phyloP scores from a whole-genome alignment of 1,284 basidiomycete genomes.

The Tilletia walkeri region DNA sequence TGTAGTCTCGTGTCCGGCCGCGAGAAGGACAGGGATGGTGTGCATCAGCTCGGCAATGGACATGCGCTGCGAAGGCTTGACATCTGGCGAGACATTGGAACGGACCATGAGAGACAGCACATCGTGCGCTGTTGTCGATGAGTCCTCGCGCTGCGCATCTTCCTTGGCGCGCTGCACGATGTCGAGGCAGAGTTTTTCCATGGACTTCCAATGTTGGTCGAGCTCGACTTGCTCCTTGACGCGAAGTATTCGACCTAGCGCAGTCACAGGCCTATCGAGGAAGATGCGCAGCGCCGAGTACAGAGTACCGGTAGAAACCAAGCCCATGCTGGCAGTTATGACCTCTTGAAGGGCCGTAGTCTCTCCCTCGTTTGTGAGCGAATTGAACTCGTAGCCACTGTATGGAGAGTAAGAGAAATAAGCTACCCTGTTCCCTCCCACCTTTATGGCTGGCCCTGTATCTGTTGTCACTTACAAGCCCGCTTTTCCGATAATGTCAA shows the following conservation, averaged over 20 bases:
- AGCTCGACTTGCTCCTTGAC: slow-evolving; percentile 20
- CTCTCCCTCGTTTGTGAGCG: background rate
- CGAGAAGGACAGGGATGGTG: too few relatives aligned
- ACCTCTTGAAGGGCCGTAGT: background rate
- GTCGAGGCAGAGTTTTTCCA: background rate
- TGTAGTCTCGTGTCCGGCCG: slow-evolving; percentile 76
- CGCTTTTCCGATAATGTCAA: background rate
- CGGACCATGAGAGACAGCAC: slow-evolving; percentile 18
- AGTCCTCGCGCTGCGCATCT: background rate
- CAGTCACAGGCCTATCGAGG: background rate
- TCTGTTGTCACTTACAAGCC: background rate
- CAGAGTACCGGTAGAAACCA: slow-evolving; percentile 9
- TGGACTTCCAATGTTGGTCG: background rate
- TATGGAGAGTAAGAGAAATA: background rate
- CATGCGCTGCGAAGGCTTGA: slow-evolving; percentile 61
- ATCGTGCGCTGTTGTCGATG: background rate
- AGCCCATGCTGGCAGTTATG: slow-evolving; percentile 1
- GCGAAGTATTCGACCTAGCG: background rate
- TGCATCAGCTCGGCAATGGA: slow-evolving; percentile 61
- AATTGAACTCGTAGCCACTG: slow-evolving; percentile 16
- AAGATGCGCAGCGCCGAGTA: slow-evolving; percentile 16
- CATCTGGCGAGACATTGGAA: slow-evolving; percentile 39
- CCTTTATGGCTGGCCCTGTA: background rate
- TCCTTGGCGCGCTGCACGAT: slow-evolving; percentile 15
- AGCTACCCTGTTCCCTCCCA: slow-evolving; percentile 1